A percentile compares a stretch with the other conserved stretches of the same genome.
Evolutionary conservation across 192 early-diverging fungal species (phyloP).

Genomic region (Geosiphon pyriformis): DNA sequence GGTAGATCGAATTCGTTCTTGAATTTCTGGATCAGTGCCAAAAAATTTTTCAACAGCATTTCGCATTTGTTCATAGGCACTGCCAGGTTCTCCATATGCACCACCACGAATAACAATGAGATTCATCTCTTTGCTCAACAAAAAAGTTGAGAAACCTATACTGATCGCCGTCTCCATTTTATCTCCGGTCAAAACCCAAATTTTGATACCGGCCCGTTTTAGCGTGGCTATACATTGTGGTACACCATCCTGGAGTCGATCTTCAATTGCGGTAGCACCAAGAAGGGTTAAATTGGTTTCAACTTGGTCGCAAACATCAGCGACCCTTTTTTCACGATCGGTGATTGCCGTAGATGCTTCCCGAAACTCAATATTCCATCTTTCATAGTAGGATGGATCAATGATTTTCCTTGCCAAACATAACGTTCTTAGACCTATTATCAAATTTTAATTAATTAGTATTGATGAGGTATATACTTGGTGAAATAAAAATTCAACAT

Average conservation of each 20-base stretch:
- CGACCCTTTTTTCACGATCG: conserved; percentile 57
- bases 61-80: conserved; percentile 51
- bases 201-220: conserved; percentile 60
- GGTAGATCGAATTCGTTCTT: not conserved
- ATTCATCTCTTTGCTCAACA: conserved; percentile 58
- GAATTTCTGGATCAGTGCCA: conserved; percentile 11
- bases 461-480: not conserved
- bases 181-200: conserved; percentile 82
- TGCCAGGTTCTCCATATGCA: conserved; percentile 29
- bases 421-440: conserved; percentile 61
- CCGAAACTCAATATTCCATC: conserved; percentile 51
- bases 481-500: no score
- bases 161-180: conserved; percentile 79
- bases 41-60: conserved; percentile 38
- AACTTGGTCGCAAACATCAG: conserved; percentile 50
- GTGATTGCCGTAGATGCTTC: conserved; percentile 45
- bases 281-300: conserved; percentile 55
- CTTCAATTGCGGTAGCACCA: conserved; percentile 76
- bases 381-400: conserved; percentile 47
- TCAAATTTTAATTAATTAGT: not conserved
- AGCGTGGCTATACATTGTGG: conserved; percentile 64
- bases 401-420: conserved; percentile 62
- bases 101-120: conserved; percentile 52
- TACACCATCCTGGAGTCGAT: conserved; percentile 73
- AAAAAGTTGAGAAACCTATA: conserved; percentile 69